Base-by-base conservation (phyloP, 73 alveolate species). In the Paramecium bursaria region DNA sequence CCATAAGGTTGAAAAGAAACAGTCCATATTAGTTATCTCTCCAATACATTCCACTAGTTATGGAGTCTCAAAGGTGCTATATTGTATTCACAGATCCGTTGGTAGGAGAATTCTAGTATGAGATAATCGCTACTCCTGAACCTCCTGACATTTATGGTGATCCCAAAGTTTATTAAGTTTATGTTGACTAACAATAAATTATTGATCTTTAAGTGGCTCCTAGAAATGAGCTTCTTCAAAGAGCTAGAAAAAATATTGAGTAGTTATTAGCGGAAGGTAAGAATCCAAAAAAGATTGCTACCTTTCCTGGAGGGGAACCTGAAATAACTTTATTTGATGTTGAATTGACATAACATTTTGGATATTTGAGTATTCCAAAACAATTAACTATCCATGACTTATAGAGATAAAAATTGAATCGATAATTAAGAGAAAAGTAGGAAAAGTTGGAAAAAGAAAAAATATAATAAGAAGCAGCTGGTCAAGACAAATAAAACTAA, bases 61-160 rank as follows among this genome's bases (percentile, higher is more conserved):
- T 95, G 49, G 99, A 96, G 49, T 92, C 92, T 5, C 94, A 97
- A 79, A 95, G 92, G 75, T 95, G 98, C 75, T 93, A 91, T 73
- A 94, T 95, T 0, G 96, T 97, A 39, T 97, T 97, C 61, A 54
- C 96, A 15, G 98, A 97, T 86, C 98, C 97, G 48, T 90, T 86
- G 35, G 98, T 95, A 1, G 99, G 99, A 13, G 99, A 97, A 87
- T 89, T 97, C 77, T 94, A 97, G 88, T 93, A 97, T 94, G 93
- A 96, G 29, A 91, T 97, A 5, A 93, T 92, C 48, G 99, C 98
- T n/a, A 91, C 94, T 74, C 97, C 95, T 21, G 97, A 90, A 88
- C 91, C 87, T 15, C 99, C 99, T 9, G 98, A 97, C 53, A 55
- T 77, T 2, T 51, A 47, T 23, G 48, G 53, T n/a, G 75, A 60